Evolutionary conservation across 1,284 basidiomycete genomes (phyloP).

Genomic region (Cryptococcus sp.): DNA sequence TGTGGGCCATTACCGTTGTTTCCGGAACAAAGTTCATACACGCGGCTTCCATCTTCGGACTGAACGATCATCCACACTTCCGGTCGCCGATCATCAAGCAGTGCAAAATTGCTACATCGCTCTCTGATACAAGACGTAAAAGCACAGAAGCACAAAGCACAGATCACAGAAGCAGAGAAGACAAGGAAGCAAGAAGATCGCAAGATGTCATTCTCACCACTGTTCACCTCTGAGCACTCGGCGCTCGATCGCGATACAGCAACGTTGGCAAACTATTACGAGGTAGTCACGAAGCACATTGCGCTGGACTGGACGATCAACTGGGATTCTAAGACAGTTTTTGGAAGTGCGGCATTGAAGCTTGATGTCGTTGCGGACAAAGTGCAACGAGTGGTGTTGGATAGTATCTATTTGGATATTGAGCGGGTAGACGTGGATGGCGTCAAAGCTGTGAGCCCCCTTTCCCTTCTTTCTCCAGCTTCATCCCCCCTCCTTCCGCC

Average conservation of each 20-base stretch:
- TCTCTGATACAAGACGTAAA: no score
- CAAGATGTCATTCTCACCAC: constrained; percentile 38
- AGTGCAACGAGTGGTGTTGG: constrained; percentile 73
- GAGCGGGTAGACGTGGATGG: constrained; percentile 62
- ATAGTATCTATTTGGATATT: constrained; percentile 74
- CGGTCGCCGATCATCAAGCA: no score
- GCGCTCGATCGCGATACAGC: constrained; percentile 62
- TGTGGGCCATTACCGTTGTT: no score
- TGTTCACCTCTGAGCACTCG: constrained; percentile 15
- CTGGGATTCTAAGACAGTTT: constrained; percentile 67
- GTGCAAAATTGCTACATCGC: no score
- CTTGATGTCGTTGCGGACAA: constrained; percentile 59
- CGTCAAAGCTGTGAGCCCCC: constrained; percentile 55
- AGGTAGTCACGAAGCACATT: constrained; percentile 68
- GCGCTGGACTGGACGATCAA: constrained; percentile 81
- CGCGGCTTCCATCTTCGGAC: no score
- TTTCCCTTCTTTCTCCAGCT: not conserved
- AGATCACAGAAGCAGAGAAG: no score
- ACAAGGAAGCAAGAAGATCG: no score
- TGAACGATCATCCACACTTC: no score
- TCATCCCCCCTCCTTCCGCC: no score
- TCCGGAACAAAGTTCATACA: no score
- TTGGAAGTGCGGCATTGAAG: constrained; percentile 67
- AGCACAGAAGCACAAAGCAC: no score
- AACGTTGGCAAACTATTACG: constrained; percentile 75